Base-by-base conservation (phyloP, 805 yeast genomes). In the Candida tibetensis region DNA sequence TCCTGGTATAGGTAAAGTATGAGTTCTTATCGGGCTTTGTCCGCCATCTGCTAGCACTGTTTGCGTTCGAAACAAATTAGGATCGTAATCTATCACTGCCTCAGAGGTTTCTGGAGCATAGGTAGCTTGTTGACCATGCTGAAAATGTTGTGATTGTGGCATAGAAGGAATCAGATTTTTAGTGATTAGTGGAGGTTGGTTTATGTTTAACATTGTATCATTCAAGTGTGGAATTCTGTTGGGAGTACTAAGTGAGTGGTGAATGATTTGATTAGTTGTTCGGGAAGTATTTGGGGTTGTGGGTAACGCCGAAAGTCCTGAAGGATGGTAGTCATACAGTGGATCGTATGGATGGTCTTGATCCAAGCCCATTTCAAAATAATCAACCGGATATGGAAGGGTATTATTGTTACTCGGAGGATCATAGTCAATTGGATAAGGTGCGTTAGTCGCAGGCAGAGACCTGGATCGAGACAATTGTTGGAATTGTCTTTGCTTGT, bases 401-500 rank as follows among this genome's bases (percentile, higher is more conserved):
- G 25, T 7, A 10, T 10, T 21, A 7, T 7, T 7, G 10, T 21
- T 21, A 10, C 10, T 10, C 7, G 25, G 25, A 7, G 7, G 25
- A 21, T 21, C 25, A n/a, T n/a, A n/a, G 9, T 21, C 9, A 21
- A 21, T 10, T 12, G 37, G 44, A 13, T 22, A 16, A 12, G 37
- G 34, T 8, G 16, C 28, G 15, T 10, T 30, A 21, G 9, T 26
- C 17, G 17, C 18, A 3, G 40, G 38, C 15, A 17, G 43, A 21
- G 37, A 32, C 2, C 22, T 26, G 9, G 45, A 31, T 10, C 41
- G 17, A 3, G 48, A 42, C 3, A 45, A 27, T 23, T 45, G 47
- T 17, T 45, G 48, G 23, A 44, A 44, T 30, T 32, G 39, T 26
- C 48, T 30, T 12, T n/a, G 26, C 30, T 17, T 26, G 34, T 17